Percentiles rank a stretch among this genome's conserved stretches.
Evolutionary conservation across 208 protist species (phyloP).

Genomic region (Acanthamoeba lenticulata): DNA sequence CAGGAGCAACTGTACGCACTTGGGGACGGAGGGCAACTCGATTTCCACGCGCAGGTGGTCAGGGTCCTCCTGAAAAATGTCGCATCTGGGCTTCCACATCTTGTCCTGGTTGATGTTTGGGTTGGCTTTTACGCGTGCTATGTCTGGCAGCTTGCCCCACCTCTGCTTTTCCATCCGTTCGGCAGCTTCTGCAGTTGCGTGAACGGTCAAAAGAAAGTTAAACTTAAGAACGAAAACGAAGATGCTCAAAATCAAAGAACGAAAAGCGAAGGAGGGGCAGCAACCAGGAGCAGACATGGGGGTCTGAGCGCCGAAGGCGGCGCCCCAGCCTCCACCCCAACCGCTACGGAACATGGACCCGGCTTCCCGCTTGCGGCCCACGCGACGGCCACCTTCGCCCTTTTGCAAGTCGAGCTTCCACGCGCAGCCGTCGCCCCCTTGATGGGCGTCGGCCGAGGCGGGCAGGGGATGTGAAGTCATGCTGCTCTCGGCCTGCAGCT

Average conservation of each 20-base stretch:
- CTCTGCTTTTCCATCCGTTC: neutral
- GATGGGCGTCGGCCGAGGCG: too few relatives aligned
- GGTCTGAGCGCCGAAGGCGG: neutral
- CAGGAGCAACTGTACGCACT: neutral
- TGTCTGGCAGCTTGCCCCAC: conserved; percentile 27
- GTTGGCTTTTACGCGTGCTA: neutral
- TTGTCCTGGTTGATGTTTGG: neutral
- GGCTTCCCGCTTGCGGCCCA: neutral
- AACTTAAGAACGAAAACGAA: too few relatives aligned
- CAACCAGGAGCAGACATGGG: neutral
- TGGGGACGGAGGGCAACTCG: neutral
- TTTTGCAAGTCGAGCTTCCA: neutral
- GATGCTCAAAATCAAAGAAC: too few relatives aligned
- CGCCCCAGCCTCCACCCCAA: neutral
- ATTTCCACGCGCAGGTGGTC: neutral
- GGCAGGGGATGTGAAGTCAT: neutral
- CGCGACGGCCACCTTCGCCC: neutral
- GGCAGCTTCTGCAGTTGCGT: too few relatives aligned
- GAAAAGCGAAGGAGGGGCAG: too few relatives aligned
- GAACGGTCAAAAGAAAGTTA: too few relatives aligned
- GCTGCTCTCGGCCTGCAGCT: neutral
- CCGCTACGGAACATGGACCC: neutral
- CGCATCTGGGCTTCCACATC: neutral
- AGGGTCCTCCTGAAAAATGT: neutral
- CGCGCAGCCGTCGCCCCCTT: neutral